Evolutionary conservation across 768 basidiomycete genomes (phyloP), one percentile per base, ranked within the genome.

Genomic region (Sarcomyxa edulis): DNA sequence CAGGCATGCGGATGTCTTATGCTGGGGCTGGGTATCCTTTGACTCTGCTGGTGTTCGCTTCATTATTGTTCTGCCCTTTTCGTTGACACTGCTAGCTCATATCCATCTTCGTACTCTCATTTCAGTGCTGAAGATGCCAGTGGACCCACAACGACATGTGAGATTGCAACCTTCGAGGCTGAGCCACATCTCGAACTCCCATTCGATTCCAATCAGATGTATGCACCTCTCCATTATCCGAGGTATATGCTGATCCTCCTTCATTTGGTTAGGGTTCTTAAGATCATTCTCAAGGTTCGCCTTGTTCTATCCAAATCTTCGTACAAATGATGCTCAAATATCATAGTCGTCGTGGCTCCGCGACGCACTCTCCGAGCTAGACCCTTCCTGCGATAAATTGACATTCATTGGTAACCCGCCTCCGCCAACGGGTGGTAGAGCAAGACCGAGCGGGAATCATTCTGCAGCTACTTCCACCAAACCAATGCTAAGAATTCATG

Each of bases 301-400:
- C 44, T 9, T 14, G 35, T 21, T 23, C 32, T 22, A 23, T 32
- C 14, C 14, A 34, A 23, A 23, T 26, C 9, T 26, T 15, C 11
- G 26, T 18, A 35, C 25, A 18, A n/a, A 37, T 15, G 15, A 35
- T 25, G 34, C 27, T 40, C 40, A 19, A 5, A 26, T 12, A 37
- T 29, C n/a, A 15, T 40, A 70, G 77, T 95, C 94, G 3, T 93
- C 86, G 5, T 94, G 92, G 89, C 81, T 98, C 23, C 81, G 88
- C 29, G 92, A 96, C 43, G 92, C 94, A 0, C 73, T 97, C 10
- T 81, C 83, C 8, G 95, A 97, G 53, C 70, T 99, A 10, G 93
- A 97, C 48, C 76, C 90, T 12, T 86, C 90, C 0, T 90, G 84
- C 54, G 81, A 89, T 29, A 86, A 81, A 43, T 70, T 98, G 14